A percentile compares a stretch with the other conserved stretches of the same genome.
These are phyloP conservation scores for Stellera chamaejasme DNA, from an alignment of 345 rosid species.

Conservation along the genomic window DNA sequence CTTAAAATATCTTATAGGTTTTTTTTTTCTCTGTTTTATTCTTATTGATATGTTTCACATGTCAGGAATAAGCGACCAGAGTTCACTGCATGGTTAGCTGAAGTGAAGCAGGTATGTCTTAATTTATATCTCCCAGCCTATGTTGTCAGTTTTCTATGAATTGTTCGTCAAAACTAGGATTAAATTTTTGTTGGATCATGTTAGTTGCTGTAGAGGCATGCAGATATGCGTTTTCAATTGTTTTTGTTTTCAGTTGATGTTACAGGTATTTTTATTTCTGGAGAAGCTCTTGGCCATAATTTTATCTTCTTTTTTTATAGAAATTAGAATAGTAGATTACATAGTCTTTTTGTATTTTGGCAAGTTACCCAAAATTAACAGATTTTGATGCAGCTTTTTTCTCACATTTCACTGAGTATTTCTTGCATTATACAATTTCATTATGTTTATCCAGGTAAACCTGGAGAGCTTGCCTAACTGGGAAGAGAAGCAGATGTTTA, in stretches of 20 bases:
- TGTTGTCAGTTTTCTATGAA: too few relatives aligned
- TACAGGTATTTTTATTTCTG: not conserved
- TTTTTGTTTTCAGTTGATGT: too few relatives aligned
- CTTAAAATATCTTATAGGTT: not conserved
- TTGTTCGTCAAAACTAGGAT: too few relatives aligned
- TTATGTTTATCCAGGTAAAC: conserved; percentile 48
- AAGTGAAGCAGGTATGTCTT: conserved; percentile 69
- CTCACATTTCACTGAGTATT: not conserved
- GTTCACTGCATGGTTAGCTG: conserved; percentile 95
- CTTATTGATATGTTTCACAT: conserved; percentile 9
- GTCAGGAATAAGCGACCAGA: conserved; percentile 92
- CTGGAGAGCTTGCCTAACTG: conserved; percentile 86
- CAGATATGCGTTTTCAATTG: too few relatives aligned
- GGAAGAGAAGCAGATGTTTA: conserved; percentile 98
- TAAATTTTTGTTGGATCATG: too few relatives aligned
- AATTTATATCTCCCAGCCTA: too few relatives aligned
- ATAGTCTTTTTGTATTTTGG: not conserved
- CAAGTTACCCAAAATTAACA: not conserved
- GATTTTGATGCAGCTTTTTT: not conserved
- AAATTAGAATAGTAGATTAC: not conserved
- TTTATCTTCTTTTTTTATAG: not conserved
- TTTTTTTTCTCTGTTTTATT: not conserved
- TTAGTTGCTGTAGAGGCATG: too few relatives aligned
- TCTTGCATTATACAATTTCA: not conserved
- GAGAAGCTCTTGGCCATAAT: not conserved